Evolutionary conservation across 495 filamentous ascomycete genomes (phyloP).

Genomic region (Cladorrhinum samala): DNA sequence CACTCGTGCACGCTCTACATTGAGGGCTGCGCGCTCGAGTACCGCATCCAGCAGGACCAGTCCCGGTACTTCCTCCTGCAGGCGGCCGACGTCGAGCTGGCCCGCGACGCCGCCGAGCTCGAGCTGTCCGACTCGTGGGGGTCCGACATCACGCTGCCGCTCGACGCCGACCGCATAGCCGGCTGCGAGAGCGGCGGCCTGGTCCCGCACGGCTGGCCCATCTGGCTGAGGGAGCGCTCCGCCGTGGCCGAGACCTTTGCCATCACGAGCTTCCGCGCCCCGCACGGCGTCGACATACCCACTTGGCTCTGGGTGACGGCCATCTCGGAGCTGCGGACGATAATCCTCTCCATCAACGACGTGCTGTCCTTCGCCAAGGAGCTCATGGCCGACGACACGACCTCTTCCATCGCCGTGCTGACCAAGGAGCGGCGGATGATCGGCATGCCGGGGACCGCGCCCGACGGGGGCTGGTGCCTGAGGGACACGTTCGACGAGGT

Average conservation of each 20-base stretch:
- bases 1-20: slow-evolving; percentile 9
- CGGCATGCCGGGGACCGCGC: slow-evolving; percentile 9
- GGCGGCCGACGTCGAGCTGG: neutral
- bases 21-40: slow-evolving; percentile 7
- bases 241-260: slow-evolving; percentile 5
- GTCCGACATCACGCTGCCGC: no score
- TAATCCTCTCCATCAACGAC: slow-evolving; percentile 10
- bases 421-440: slow-evolving; percentile 5
- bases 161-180: neutral
- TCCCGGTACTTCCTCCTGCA: neutral
- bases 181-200: neutral
- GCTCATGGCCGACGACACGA: slow-evolving; percentile 8
- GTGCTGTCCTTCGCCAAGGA: slow-evolving; percentile 11
- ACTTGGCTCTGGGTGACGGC: slow-evolving; percentile 7
- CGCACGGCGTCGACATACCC: slow-evolving; percentile 4
- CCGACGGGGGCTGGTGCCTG: slow-evolving; percentile 11
- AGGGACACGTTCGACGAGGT: slow-evolving; percentile 9
- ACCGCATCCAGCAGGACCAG: slow-evolving; percentile 6
- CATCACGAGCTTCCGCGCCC: slow-evolving; percentile 7
- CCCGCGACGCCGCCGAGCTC: neutral
- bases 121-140: neutral
- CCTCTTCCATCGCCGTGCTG: slow-evolving; percentile 2
- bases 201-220: slow-evolving; percentile 4
- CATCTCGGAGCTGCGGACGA: slow-evolving; percentile 6
- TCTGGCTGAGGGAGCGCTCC: slow-evolving; percentile 7